Evolutionary conservation across 1,284 basidiomycete genomes (phyloP), one percentile per base, ranked within the genome.

Genomic region (Ustilago esculenta): DNA sequence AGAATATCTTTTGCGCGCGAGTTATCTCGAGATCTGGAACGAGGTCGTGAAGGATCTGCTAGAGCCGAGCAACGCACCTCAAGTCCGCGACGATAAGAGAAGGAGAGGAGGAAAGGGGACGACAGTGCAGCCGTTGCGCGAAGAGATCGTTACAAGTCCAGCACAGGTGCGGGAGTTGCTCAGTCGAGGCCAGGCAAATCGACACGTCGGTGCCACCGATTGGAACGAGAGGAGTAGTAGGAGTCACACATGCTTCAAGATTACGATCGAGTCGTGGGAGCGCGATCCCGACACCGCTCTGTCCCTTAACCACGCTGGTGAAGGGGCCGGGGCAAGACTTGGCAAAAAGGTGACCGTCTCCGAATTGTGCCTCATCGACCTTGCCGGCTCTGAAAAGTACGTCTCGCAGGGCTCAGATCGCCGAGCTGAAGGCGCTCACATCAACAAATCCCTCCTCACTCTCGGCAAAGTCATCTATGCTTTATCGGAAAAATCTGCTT

Each of bases 351-450:
- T 77, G 11, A 69, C 75, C 3, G 60, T 81, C 33, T 73, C 70
- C 54, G 68, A 79, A 54, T 76, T 92, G 86, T 91, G 88, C 81
- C 85, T 96, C 40, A 94, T 96, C 65, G 94, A 98, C 85, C 85
- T 98, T n/a, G 95, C 95, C 40, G 95, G 95, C 0, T 95, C 92
- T 1, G 95, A 98, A 81, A 93, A 91, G 81, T 83, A 94, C 92
- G 70, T 79, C 20, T 63, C 59, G 15, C 70, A 77, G 23, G 74
- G 77, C 5, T 46, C 63, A 11, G 64, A 72, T 12, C 63, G 77
- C 4, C 63, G 79, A 2, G 52, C 76, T 1, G 79, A 81, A 48
- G 79, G 86, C 12, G 84, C 85, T 37, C 84, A 85, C 72, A 87
- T 87, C 82, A 87, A 87, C 77, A 85, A 85, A 60, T 85, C 84